Conservation (phyloP, 208 protist species). For the Trypanosoma platydactyli region DNA sequence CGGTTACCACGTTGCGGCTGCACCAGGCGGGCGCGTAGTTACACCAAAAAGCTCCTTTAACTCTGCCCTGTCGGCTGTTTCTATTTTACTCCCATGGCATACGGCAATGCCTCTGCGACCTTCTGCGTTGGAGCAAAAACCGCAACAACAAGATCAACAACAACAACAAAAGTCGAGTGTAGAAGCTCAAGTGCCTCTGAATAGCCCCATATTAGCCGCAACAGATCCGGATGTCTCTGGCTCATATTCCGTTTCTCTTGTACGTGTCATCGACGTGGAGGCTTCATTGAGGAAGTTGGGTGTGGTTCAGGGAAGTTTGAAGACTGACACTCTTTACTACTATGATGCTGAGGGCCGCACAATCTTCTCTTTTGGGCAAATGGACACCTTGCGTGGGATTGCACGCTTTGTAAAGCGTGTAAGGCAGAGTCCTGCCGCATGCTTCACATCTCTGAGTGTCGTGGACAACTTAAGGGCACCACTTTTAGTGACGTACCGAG, state of each 20-base stretch:
- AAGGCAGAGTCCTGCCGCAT: neutral
- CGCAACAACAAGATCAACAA: neutral
- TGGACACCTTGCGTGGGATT: slow-evolving; percentile 28
- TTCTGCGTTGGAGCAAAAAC: neutral
- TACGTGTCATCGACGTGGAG: slow-evolving; percentile 22
- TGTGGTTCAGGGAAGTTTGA: slow-evolving; percentile 10
- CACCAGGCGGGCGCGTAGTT: slow-evolving; percentile 9
- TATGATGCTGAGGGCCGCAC: slow-evolving; percentile 1
- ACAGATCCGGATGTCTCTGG: no score
- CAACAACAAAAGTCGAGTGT: neutral
- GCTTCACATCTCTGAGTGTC: slow-evolving; percentile 14
- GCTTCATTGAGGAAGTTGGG: slow-evolving; percentile 14
- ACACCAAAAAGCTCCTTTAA: slow-evolving; percentile 17
- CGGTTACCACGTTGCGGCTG: slow-evolving; percentile 13
- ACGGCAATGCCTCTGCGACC: neutral
- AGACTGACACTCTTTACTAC: slow-evolving; percentile 9
- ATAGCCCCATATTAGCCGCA: no score
- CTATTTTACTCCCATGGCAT: slow-evolving; percentile 21
- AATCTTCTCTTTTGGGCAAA: slow-evolving; percentile 21
- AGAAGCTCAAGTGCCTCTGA: neutral
- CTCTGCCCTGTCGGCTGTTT: slow-evolving; percentile 14
- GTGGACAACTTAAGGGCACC: neutral
- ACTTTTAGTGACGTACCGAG: neutral
- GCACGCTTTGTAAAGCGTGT: slow-evolving; percentile 13
- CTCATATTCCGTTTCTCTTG: neutral